A percentile compares a stretch with the other conserved stretches of the same genome.
Conservation (phyloP, 2,329 filamentous ascomycete genomes). For the Monilinia fructigena region DNA sequence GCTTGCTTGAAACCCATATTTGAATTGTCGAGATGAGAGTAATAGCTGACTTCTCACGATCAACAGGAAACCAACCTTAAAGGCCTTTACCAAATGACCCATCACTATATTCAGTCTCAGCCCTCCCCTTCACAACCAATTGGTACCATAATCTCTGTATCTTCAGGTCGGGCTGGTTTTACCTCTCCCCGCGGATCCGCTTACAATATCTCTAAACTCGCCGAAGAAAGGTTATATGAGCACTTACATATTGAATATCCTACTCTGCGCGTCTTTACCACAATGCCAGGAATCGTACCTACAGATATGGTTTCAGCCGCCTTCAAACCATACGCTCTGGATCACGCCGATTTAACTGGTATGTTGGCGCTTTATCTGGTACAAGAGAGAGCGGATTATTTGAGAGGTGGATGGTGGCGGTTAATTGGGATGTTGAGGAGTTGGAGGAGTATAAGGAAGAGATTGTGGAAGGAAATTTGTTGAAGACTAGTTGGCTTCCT, state of each 20-base stretch:
- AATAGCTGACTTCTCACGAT: neutral
- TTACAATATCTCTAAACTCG: slow-evolving; percentile 13
- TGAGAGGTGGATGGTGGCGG: slow-evolving; percentile 36
- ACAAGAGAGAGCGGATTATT: slow-evolving; percentile 39
- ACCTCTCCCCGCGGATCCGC: neutral
- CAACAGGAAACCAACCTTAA: slow-evolving; percentile 16
- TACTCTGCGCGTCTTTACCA: slow-evolving; percentile 45
- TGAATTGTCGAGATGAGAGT: neutral
- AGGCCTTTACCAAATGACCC: slow-evolving; percentile 17
- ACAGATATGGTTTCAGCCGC: slow-evolving; percentile 44
- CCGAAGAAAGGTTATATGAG: slow-evolving; percentile 9
- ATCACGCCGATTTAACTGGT: slow-evolving; percentile 39
- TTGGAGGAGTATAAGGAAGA: slow-evolving; percentile 36
- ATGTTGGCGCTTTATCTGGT: slow-evolving; percentile 39
- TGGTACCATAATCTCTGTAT: slow-evolving; percentile 8
- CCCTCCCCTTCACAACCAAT: neutral
- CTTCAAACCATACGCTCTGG: slow-evolving; percentile 41
- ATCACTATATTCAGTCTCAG: slow-evolving; percentile 6
- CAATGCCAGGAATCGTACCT: slow-evolving; percentile 49
- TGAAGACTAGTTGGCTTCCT: slow-evolving; percentile 26
- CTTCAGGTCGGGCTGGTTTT: neutral
- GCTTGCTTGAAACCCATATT: accelerated
- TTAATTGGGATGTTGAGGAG: slow-evolving; percentile 43
- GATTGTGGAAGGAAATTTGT: slow-evolving; percentile 35
- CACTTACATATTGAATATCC: slow-evolving; percentile 42